A percentile compares a stretch with the other conserved stretches of the same genome.
Conservation (phyloP, 305 asterid species). For the Fraxinus sp. region DNA sequence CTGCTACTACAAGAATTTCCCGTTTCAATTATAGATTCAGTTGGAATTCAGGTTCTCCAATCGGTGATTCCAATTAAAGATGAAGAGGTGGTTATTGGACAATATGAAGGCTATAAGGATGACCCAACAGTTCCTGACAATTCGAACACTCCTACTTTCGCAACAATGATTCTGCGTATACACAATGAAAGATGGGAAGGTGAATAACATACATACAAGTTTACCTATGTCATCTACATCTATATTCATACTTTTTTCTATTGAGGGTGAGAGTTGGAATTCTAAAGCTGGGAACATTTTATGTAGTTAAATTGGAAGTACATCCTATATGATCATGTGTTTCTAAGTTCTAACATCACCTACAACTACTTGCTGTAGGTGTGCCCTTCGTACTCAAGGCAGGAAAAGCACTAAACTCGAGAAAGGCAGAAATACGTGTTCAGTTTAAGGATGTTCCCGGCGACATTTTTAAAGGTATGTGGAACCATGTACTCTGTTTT, state of each 20-base stretch:
- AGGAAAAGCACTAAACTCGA: slow-evolving; percentile 88
- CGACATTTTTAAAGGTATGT: slow-evolving; percentile 75
- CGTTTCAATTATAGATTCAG: slow-evolving; percentile 18
- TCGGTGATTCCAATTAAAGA: slow-evolving; percentile 78
- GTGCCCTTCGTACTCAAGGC: slow-evolving; percentile 97
- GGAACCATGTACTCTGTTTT: not conserved
- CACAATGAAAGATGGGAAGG: slow-evolving; percentile 99
- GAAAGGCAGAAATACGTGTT: slow-evolving; percentile 90
- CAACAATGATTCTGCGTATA: slow-evolving; percentile 64
- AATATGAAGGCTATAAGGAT: slow-evolving; percentile 84
- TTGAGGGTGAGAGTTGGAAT: not conserved
- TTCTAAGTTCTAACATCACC: slow-evolving; percentile 15
- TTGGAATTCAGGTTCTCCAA: slow-evolving; percentile 72
- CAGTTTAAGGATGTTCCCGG: slow-evolving; percentile 99
- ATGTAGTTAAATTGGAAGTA: not conserved
- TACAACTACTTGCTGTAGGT: slow-evolving; percentile 50
- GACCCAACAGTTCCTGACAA: slow-evolving; percentile 88
- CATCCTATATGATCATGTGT: not conserved
- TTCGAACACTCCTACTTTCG: slow-evolving; percentile 96
- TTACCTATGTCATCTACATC: slow-evolving; percentile 8
- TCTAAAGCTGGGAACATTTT: not conserved
- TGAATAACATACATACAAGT: slow-evolving; percentile 19
- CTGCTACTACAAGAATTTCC: not conserved
- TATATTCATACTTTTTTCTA: not conserved
- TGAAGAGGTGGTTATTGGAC: slow-evolving; percentile 92